Evolutionary conservation across 1,284 basidiomycete species (phyloP).

Genomic region (Bondarzewia mesenterica): DNA sequence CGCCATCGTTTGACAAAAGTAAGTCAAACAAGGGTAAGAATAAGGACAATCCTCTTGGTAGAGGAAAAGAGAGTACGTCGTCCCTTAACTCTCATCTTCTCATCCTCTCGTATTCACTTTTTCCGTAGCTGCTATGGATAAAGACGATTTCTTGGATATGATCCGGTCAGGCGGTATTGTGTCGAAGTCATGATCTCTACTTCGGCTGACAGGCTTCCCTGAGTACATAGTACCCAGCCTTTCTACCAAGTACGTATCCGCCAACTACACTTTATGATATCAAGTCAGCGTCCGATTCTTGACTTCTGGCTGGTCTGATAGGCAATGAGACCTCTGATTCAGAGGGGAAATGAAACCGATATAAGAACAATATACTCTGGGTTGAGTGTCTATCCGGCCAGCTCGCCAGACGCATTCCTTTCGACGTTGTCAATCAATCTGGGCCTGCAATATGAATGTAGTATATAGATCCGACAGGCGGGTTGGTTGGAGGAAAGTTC

Average conservation of each 20-base stretch:
- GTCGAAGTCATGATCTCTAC: slow-evolving; percentile 18
- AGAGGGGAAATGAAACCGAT: no score
- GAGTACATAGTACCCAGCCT: not conserved
- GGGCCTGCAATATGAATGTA: no score
- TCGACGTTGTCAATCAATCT: no score
- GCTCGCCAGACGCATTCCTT: no score
- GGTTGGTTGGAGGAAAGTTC: no score
- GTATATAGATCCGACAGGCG: no score
- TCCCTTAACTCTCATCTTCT: not conserved
- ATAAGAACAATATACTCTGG: no score
- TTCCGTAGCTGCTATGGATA: slow-evolving; percentile 41
- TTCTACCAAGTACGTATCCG: not conserved
- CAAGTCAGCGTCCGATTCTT: no score
- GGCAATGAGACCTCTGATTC: no score
- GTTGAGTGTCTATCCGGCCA: no score
- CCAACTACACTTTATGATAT: no score
- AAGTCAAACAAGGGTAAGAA: slow-evolving; percentile 43
- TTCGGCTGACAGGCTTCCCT: not conserved
- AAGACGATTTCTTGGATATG: slow-evolving; percentile 72
- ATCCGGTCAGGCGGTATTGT: slow-evolving; percentile 62
- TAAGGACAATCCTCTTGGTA: slow-evolving; percentile 43
- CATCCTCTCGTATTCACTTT: not conserved
- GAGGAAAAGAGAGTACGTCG: slow-evolving; percentile 48
- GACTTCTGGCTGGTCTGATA: no score
- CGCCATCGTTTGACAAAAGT: slow-evolving; percentile 45